Evolutionary conservation across 257 asterid genomes (phyloP), one percentile per base, ranked within the genome.

Genomic region (Catharanthus roseus): DNA sequence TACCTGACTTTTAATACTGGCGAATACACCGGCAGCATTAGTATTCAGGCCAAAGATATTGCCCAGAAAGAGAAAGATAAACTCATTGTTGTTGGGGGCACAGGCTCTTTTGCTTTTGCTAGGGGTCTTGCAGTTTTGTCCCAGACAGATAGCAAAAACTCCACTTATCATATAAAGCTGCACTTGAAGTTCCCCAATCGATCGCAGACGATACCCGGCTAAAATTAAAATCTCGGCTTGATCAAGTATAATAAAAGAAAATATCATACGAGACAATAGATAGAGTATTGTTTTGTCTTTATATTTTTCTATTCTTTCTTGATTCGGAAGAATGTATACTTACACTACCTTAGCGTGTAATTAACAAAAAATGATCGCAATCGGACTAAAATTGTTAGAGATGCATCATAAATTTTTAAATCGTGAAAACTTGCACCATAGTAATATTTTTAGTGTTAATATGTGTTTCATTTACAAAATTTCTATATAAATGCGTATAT

Each of bases 51-150:
- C 29, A 87, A 78, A 79, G 87, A 82, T 72, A 62, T 92, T 38
- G 80, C 49, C 0, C 74, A 80, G 41, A 85, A 86, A 41, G 79
- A 85, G 39, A 75, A 65, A 51, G 85, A 83, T 75, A 83, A 83
- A 64, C 75, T 90, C 36, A 70, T 23, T 54, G 92, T 92, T 63
- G 91, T 92, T 33, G 97, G 97, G 23, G 98, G 98, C n/a, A 92
- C 97, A 2, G 97, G 92, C 0, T 85, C 90, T 3, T 92, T 90
- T 78, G 97, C 96, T 21, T 92, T 88, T 82, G 96, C 92, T 60
- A 87, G 90, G 60, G 97, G 98, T 10, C 51, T 73, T 65, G 98
- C 97, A 12, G 86, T 86, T 56, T 88, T 90, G 68, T 89, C 81
- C 16, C 83, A 80, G 55, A 79, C 80, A n/a, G 73, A 87, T n/a